These are phyloP conservation scores for Talaromyces islandicus DNA, from an alignment of 2,329 filamentous ascomycete species.

Conservation along the genomic window DNA sequence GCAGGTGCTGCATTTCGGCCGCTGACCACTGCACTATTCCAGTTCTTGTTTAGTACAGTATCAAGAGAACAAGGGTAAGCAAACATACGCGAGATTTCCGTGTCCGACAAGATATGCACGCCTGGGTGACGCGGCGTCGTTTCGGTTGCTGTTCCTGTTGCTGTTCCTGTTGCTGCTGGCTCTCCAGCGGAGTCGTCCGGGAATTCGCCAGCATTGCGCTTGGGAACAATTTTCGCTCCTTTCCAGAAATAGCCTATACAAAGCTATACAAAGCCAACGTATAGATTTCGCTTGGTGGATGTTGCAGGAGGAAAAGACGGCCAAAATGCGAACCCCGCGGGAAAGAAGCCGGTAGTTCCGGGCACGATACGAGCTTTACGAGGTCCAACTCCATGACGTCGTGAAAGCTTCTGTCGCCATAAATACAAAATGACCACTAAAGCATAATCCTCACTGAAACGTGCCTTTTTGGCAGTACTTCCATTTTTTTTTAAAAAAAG, in stretches of 20 bases:
- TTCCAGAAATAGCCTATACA: background rate
- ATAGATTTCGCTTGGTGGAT: background rate
- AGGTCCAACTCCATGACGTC: too few relatives aligned
- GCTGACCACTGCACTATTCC: conserved; percentile 21
- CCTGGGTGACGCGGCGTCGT: conserved; percentile 33
- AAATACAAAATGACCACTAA: background rate
- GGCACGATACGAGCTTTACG: background rate
- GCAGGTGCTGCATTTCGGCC: conserved; percentile 1
- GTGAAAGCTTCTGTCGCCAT: too few relatives aligned
- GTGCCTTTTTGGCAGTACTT: too few relatives aligned
- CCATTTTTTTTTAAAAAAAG: too few relatives aligned
- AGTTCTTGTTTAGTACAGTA: background rate
- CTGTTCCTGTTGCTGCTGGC: background rate
- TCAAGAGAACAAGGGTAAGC: background rate
- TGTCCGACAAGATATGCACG: conserved; percentile 33
- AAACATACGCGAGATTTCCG: conserved; percentile 20
- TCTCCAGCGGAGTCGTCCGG: too few relatives aligned
- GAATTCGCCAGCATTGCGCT: background rate
- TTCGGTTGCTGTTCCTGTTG: too few relatives aligned
- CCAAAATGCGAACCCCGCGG: background rate
- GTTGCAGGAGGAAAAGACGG: background rate
- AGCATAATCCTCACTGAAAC: too few relatives aligned
- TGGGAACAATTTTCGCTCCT: background rate
- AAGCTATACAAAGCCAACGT: background rate
- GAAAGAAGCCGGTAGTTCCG: background rate